Percentiles rank a stretch among this genome's conserved stretches.
Conservation (phyloP, 352 stramenopile genomes). For the Albugo candida region DNA sequence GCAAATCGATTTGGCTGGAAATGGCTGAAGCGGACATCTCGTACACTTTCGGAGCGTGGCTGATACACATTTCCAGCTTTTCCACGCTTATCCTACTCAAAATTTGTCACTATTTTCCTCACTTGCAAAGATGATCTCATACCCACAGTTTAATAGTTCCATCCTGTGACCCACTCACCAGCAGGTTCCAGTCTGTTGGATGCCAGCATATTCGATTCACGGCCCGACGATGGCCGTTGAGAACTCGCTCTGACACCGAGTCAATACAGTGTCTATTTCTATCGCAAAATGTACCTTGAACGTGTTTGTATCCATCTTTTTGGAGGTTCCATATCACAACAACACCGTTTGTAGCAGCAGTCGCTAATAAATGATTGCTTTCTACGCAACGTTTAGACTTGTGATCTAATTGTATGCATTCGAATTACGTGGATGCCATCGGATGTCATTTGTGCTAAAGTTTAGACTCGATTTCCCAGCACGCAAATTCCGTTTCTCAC, state of each 20-base stretch:
- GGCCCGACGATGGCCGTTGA: slow-evolving; percentile 60
- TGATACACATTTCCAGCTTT: slow-evolving; percentile 65
- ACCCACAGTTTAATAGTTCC: slow-evolving; percentile 80
- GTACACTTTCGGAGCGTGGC: slow-evolving; percentile 71
- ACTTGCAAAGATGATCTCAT: neutral
- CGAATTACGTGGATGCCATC: slow-evolving; percentile 63
- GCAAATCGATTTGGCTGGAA: slow-evolving; percentile 65
- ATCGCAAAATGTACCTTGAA: slow-evolving; percentile 37
- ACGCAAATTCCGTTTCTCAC: slow-evolving; percentile 68
- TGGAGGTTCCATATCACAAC: slow-evolving; percentile 80
- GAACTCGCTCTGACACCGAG: slow-evolving; percentile 29
- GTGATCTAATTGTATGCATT: neutral
- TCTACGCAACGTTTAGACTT: slow-evolving; percentile 20
- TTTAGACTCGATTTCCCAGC: slow-evolving; percentile 70
- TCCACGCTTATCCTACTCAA: slow-evolving; percentile 42
- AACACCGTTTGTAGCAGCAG: slow-evolving; percentile 61
- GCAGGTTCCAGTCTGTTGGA: slow-evolving; percentile 47
- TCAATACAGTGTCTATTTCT: neutral
- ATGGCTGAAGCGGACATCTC: slow-evolving; percentile 53
- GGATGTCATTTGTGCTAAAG: slow-evolving; percentile 80
- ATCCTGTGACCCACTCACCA: slow-evolving; percentile 75
- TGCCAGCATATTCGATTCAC: slow-evolving; percentile 83
- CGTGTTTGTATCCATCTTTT: slow-evolving; percentile 70
- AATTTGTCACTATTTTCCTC: neutral
- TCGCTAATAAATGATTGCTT: slow-evolving; percentile 65